phyloP scores from a whole-genome alignment of 2,329 filamentous ascomycete genomes.

The Neoscytalidium dimidiatum region DNA sequence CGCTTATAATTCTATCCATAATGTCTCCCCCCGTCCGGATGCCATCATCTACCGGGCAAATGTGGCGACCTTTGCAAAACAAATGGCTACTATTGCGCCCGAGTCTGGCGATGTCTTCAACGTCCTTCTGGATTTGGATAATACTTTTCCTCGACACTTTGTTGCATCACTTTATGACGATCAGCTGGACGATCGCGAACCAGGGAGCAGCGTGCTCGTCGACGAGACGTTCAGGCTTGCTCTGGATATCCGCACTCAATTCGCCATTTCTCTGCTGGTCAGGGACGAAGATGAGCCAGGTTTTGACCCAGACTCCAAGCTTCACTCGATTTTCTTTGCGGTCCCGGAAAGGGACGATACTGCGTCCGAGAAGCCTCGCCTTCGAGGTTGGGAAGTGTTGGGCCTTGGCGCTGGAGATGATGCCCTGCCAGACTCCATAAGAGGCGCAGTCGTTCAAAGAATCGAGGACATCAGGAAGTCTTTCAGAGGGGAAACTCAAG shows the following conservation, averaged over 20 bases:
- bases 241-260: slow-evolving; percentile 58
- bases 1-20: neutral
- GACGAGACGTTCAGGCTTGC: slow-evolving; percentile 51
- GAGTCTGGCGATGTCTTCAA: slow-evolving; percentile 34
- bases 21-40: slow-evolving; percentile 36
- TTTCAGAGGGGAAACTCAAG: slow-evolving; percentile 37
- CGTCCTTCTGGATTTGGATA: slow-evolving; percentile 34
- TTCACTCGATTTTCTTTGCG: slow-evolving; percentile 46
- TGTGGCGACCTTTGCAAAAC: slow-evolving; percentile 43
- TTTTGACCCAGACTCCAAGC: slow-evolving; percentile 43
- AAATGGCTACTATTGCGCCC: slow-evolving; percentile 35
- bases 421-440: slow-evolving; percentile 38
- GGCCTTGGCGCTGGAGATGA: slow-evolving; percentile 42
- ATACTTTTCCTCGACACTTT: slow-evolving; percentile 37
- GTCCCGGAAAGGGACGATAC: slow-evolving; percentile 17
- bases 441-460: slow-evolving; percentile 38
- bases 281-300: slow-evolving; percentile 29
- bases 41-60: slow-evolving; percentile 48
- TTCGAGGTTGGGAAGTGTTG: slow-evolving; percentile 38
- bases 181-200: slow-evolving; percentile 30
- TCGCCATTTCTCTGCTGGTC: slow-evolving; percentile 54
- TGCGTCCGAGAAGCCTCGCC: slow-evolving; percentile 23
- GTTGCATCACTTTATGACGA: slow-evolving; percentile 28
- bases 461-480: slow-evolving; percentile 39
- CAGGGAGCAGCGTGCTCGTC: slow-evolving; percentile 38